Evolutionary conservation across 2,329 filamentous ascomycete genomes (phyloP).

Genomic region (Penicillium sp.): DNA sequence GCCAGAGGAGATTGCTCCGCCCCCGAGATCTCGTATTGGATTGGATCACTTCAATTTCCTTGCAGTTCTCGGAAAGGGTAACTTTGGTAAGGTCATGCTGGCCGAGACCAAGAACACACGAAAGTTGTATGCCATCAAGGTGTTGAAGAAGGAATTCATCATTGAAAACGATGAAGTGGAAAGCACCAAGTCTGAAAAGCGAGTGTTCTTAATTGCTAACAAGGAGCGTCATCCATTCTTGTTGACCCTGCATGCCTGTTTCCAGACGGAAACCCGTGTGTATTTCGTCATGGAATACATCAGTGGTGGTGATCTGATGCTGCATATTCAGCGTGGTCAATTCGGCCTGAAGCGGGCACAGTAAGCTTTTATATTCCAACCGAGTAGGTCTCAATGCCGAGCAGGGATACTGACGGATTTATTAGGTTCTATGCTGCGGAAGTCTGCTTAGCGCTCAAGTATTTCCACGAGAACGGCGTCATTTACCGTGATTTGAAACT

Average conservation of each 20-base stretch:
- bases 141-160: slow-evolving; percentile 99
- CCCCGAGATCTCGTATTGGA: slow-evolving; percentile 69
- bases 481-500: slow-evolving; percentile 86
- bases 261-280: slow-evolving; percentile 96
- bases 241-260: slow-evolving; percentile 92
- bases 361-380: slow-evolving; percentile 54
- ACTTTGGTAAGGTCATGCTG: slow-evolving; percentile 99
- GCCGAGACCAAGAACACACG: slow-evolving; percentile 92
- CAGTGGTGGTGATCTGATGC: slow-evolving; percentile 96
- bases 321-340: slow-evolving; percentile 95
- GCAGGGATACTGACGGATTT: background rate
- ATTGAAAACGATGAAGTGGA: slow-evolving; percentile 99
- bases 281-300: slow-evolving; percentile 99
- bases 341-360: slow-evolving; percentile 96
- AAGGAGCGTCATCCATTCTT: slow-evolving; percentile 96
- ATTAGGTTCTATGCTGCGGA: slow-evolving; percentile 91
- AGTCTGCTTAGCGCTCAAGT: slow-evolving; percentile 94
- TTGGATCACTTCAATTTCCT: slow-evolving; percentile 99
- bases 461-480: slow-evolving; percentile 99
- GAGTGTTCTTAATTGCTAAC: slow-evolving; percentile 95
- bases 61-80: slow-evolving; percentile 95
- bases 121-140: slow-evolving; percentile 96
- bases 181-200: slow-evolving; percentile 95
- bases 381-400: background rate
- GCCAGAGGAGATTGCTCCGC: slow-evolving; percentile 29